Evolutionary conservation across 306 rosid species (phyloP), one percentile per base, ranked within the genome.

Genomic region (Pterocarpus santalinus): DNA sequence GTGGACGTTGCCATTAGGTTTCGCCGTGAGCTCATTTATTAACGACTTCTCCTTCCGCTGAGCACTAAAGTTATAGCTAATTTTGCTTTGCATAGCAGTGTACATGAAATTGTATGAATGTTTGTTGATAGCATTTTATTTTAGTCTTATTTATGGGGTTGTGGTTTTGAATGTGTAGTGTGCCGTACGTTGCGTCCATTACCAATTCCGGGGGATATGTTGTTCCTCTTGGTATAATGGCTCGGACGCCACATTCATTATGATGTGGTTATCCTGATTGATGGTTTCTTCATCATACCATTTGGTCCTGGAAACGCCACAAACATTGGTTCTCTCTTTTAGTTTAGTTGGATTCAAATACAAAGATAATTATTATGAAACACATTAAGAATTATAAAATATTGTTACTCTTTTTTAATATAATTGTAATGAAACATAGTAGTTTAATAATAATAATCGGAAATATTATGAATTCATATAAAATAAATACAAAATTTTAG

Each of bases 1-100:
- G 98, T 91, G 98, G 98, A 83, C 91, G 77, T 43, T 36, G 13
- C 85, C 77, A 0, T 5, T 0, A 34, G 86, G 87, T 78, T 83
- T 81, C 80, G 88, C 98, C 98, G 98, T 92, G 98, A 92, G 91
- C 98, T 84, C 28, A 3, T 51, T 39, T 11, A 6, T 1, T 17
- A 90, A 91, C 94, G 98, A 94, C 98, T 94, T 94, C 98, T 94
- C 98, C 98, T 94, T 94, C 98, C 97, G 72, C 98, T 94, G 98
- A 94, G 98, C 94, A 72, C 69, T 17, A 2, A 8, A 3, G 0
- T 5, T 32, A 1, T 9, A 10, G 0, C 8, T 22, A 0, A 47
- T 8, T 69, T 13, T 13, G 1, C 0, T 28, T 16, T 11, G 16
- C 9, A 0, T 14, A 2, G 4, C 8, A 4, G 4, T 41, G 32